Evolutionary conservation across 371 early-diverging fungal species (phyloP), one percentile per base, ranked within the genome.

Genomic region (Actinomortierella wolfii): DNA sequence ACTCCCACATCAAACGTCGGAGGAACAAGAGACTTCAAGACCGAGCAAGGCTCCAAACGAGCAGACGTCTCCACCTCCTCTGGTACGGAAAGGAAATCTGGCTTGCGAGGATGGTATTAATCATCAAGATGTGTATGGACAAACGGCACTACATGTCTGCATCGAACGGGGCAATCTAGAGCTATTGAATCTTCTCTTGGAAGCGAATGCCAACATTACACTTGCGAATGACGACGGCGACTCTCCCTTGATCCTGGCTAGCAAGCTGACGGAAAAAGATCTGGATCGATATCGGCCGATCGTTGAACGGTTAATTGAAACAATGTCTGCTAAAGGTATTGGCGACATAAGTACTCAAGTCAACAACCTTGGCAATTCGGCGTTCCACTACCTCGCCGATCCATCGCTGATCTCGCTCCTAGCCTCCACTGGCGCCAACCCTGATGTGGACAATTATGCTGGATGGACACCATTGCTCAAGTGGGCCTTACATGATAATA

Each of bases 401-500:
- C 54, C 61, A 1, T 54, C 48, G 0, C 40, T 76, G n/a, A 57
- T 80, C 21, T 46, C 53, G 9, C 53, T 60, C 0, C 54, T 67
- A 0, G 46, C 69, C 9, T 28, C 17, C 15, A 25, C 51, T 18
- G 71, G 67, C 29, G 62, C 64, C 18, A 66, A 67, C 24, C 75
- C 69, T 0, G 57, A 59, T 2, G 8, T 59, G 15, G 55, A 77
- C 21, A 69, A 69, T 26, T 70, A 67, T 44, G 44, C 62, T 15
- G 78, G 80, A 6, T 59, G 71, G 41, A 79, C 78, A 1, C 82
- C 86, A 1, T 41, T 80, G 8, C 54, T 81, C 65, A 59, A 66
- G 1, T 86, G 86, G 84, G 73, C 79, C 7, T 34, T 68, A 3
- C 61, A 78, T 28, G 81, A 82, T 3, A 56, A 79, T 17, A 45